phyloP scores from a whole-genome alignment of 2,329 filamentous ascomycete genomes.

The Pseudogymnoascus sp. region DNA sequence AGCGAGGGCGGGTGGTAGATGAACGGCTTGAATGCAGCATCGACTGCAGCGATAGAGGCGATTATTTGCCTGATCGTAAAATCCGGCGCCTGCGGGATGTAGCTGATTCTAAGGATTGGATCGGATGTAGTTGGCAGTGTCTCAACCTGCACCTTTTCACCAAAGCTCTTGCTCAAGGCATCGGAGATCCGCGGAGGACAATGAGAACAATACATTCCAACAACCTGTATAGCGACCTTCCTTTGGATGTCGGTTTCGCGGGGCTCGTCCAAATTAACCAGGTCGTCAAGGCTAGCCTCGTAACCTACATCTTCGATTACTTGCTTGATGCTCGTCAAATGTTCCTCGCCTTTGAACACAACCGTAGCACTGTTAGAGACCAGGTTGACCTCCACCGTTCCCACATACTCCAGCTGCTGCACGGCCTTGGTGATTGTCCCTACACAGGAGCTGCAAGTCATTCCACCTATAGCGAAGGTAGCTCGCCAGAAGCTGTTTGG shows the following conservation, averaged over 20 bases:
- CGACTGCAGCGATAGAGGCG: conserved; percentile 54
- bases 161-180: conserved; percentile 49
- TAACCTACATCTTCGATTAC: conserved; percentile 58
- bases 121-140: conserved; percentile 49
- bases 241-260: conserved; percentile 27
- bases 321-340: conserved; percentile 38
- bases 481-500: conserved; percentile 43
- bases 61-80: conserved; percentile 74
- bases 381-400: conserved; percentile 45
- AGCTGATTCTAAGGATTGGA: conserved; percentile 64
- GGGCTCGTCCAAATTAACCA: conserved; percentile 21
- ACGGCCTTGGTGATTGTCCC: conserved; percentile 39
- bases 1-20: conserved; percentile 75
- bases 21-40: conserved; percentile 57
- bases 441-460: conserved; percentile 50
- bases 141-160: conserved; percentile 41
- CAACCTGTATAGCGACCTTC: conserved; percentile 56
- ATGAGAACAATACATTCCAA: conserved; percentile 68
- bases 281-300: conserved; percentile 51
- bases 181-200: conserved; percentile 54
- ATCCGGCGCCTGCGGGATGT: conserved; percentile 57
- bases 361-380: conserved; percentile 46
- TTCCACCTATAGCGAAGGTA: conserved; percentile 44
- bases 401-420: no score
- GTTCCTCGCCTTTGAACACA: conserved; percentile 37